These are phyloP conservation scores for Aciculosporium take DNA, from an alignment of 2,329 filamentous ascomycete genomes.

Conservation along the genomic window DNA sequence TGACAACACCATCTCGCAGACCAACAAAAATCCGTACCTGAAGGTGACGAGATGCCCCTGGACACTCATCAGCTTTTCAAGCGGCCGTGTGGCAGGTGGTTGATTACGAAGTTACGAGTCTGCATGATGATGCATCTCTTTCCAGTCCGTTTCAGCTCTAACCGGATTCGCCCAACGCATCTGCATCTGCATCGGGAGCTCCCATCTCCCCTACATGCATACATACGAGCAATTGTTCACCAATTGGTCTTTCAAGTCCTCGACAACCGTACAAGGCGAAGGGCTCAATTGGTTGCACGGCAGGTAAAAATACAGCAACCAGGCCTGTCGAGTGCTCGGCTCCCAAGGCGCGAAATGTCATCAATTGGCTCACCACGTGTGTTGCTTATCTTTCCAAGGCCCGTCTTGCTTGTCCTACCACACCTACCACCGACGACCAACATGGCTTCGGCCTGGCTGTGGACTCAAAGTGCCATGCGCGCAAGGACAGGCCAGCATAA, in stretches of 20 bases:
- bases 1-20: neutral
- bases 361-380: conserved; percentile 2
- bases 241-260: neutral
- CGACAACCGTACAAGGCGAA: neutral
- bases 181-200: neutral
- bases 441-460: neutral
- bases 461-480: neutral
- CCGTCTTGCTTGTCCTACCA: conserved; percentile 1
- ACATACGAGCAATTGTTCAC: neutral
- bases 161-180: neutral
- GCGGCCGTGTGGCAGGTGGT: neutral
- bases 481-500: neutral
- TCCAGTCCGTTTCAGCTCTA: neutral
- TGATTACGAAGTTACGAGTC: neutral
- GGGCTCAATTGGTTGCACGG: neutral
- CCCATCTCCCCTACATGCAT: neutral
- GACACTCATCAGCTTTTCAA: neutral
- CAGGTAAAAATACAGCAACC: neutral
- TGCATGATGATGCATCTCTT: neutral
- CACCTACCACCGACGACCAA: neutral
- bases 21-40: neutral
- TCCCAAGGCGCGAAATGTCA: neutral
- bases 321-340: neutral
- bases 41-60: neutral
- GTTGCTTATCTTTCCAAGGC: conserved; percentile 1